phyloP scores from a whole-genome alignment of 768 basidiomycete genomes.

The Suillus hirtellus region DNA sequence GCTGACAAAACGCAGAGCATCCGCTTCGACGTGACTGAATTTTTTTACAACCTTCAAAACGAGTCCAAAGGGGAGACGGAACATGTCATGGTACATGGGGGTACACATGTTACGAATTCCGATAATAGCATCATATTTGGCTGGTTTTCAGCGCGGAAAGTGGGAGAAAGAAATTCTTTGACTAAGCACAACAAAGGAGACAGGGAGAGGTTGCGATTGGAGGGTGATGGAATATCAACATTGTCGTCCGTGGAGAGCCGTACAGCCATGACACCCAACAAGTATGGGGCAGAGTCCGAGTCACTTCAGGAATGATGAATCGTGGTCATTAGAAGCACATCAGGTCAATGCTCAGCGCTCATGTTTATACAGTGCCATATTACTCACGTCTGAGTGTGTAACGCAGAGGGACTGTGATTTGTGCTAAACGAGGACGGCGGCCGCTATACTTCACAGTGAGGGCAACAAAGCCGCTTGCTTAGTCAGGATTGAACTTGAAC shows the following conservation, averaged over 20 bases:
- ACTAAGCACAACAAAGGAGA: background rate
- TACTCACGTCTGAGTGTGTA: background rate
- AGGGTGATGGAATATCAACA: background rate
- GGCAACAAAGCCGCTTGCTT: background rate
- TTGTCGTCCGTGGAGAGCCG: background rate
- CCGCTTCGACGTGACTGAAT: background rate
- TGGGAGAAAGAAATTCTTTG: background rate
- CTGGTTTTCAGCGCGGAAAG: background rate
- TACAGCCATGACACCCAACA: background rate
- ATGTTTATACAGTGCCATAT: background rate
- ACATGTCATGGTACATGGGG: background rate
- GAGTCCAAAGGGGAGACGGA: background rate
- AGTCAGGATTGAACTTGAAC: background rate
- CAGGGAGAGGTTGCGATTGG: background rate
- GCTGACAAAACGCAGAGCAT: background rate
- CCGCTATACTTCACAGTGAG: too few species aligned
- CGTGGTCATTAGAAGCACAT: background rate
- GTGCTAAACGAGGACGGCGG: background rate
- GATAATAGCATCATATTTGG: constrained; percentile 2
- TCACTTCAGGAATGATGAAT: background rate
- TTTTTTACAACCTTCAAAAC: background rate
- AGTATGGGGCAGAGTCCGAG: background rate
- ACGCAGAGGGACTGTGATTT: background rate
- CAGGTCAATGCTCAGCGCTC: background rate
- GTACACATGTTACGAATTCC: background rate